Conservation (phyloP, 2,329 filamentous ascomycete species). For the Ceratocystiopsis minuta region DNA sequence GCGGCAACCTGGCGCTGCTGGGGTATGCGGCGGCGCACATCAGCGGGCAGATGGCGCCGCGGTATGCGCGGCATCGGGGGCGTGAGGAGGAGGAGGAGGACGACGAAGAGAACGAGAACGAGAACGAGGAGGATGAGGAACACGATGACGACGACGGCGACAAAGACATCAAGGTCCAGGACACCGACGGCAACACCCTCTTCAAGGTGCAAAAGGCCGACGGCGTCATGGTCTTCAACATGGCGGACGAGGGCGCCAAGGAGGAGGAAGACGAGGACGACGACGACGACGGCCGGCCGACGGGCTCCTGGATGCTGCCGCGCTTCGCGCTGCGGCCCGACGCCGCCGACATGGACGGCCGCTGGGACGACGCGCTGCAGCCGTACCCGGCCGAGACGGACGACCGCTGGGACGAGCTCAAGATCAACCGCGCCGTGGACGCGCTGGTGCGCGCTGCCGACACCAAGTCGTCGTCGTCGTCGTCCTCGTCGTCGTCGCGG, state of each 20-base stretch:
- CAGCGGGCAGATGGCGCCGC: constrained; percentile 27
- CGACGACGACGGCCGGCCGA: background rate
- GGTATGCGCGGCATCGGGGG: constrained; percentile 16
- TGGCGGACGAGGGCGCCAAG: too few species aligned
- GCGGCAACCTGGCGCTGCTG: constrained; percentile 32
- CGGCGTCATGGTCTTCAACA: too few species aligned
- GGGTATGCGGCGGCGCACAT: constrained; percentile 37
- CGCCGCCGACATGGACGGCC: constrained; percentile 21
- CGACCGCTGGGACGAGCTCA: constrained; percentile 43
- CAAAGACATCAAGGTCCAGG: too few species aligned
- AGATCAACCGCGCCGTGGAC: constrained; percentile 38
- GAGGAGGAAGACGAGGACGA: too few species aligned
- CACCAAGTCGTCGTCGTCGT: background rate
- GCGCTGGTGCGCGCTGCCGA: constrained; percentile 33
- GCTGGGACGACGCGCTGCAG: constrained; percentile 26
- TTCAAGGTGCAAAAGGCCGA: too few species aligned
- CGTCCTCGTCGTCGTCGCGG: constrained; percentile 3
- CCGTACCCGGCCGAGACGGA: constrained; percentile 16
- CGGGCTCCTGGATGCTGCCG: constrained; percentile 7
- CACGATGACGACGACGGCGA: too few species aligned
- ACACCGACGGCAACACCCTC: too few species aligned
- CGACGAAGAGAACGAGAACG: too few species aligned
- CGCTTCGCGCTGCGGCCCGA: constrained; percentile 2
- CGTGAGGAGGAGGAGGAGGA: too few species aligned
- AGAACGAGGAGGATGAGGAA: too few species aligned